These are phyloP conservation scores for Prunus yedoensis DNA, from an alignment of 331 rosid species.

Conservation along the genomic window DNA sequence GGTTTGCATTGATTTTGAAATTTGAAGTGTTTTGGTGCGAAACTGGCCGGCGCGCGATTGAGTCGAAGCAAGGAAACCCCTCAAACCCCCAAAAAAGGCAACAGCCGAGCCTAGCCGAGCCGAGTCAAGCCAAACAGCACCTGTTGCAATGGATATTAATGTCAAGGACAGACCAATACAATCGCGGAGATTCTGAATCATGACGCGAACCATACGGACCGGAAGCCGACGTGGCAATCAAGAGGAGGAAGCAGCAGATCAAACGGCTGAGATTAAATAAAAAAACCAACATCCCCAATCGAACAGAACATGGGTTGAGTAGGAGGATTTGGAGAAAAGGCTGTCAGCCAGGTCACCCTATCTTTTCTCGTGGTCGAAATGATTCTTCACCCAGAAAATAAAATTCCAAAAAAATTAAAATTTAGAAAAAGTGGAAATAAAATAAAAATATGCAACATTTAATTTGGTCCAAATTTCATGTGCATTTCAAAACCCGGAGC, in stretches of 20 bases:
- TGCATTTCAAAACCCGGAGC: conserved; percentile 20
- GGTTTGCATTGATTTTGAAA: too few relatives aligned
- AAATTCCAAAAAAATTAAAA: neutral
- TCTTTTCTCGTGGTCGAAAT: conserved; percentile 45
- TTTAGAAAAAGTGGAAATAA: neutral
- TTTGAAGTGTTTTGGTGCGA: too few relatives aligned
- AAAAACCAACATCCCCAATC: neutral
- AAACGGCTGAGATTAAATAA: neutral
- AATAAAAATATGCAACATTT: neutral
- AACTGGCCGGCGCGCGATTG: too few relatives aligned
- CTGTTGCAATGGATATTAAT: too few relatives aligned
- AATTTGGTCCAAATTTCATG: conserved; percentile 37
- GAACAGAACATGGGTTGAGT: conserved; percentile 19
- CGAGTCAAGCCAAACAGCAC: too few relatives aligned
- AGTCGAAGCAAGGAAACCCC: too few relatives aligned
- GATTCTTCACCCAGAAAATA: conserved; percentile 27
- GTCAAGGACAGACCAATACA: too few relatives aligned
- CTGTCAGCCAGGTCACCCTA: conserved; percentile 47
- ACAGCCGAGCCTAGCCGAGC: too few relatives aligned
- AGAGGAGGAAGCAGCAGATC: neutral
- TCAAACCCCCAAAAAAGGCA: too few relatives aligned
- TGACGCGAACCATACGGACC: too few relatives aligned
- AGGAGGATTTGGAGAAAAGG: conserved; percentile 8
- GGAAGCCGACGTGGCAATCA: neutral
- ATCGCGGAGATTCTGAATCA: too few relatives aligned